Evolutionary conservation across 306 rosid species (phyloP).

Genomic region (Dalbergia cochinchinensis): DNA sequence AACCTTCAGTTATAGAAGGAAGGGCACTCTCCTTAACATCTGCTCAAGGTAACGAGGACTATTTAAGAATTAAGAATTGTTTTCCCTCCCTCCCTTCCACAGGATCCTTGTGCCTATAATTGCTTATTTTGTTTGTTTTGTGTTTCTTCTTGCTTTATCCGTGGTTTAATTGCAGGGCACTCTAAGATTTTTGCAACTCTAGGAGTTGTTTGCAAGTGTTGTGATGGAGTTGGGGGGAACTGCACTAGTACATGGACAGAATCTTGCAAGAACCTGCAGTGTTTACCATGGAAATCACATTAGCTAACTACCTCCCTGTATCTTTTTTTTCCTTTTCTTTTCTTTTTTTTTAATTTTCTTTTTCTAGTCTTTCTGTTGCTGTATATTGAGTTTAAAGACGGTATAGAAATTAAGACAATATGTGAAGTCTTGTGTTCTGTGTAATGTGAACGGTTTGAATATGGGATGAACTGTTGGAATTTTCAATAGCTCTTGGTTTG

Average conservation of each 20-base stretch:
- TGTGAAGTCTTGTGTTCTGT: background rate
- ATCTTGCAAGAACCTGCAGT: conserved; percentile 59
- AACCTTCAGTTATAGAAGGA: conserved; percentile 44
- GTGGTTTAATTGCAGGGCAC: conserved; percentile 39
- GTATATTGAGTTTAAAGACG: conserved; percentile 19
- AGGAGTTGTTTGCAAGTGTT: conserved; percentile 70
- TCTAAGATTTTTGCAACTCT: conserved; percentile 50
- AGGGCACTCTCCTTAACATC: conserved; percentile 52
- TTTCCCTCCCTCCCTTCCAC: background rate
- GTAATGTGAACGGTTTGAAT: conserved; percentile 42
- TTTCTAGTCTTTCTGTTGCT: conserved; percentile 10
- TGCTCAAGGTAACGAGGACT: conserved; percentile 42
- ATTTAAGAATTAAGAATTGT: background rate
- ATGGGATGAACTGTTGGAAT: conserved; percentile 19
- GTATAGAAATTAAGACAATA: background rate
- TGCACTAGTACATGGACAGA: conserved; percentile 56
- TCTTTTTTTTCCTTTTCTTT: background rate
- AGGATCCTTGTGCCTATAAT: background rate
- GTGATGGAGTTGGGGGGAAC: conserved; percentile 58
- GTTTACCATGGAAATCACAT: conserved; percentile 67
- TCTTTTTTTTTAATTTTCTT: no score
- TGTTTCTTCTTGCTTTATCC: background rate
- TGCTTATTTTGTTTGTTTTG: conserved; percentile 2
- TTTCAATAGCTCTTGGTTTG: conserved; percentile 18
- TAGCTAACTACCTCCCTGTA: background rate